phyloP scores from a whole-genome alignment of 192 early-diverging fungal genomes.

The Coemansia sp. region DNA sequence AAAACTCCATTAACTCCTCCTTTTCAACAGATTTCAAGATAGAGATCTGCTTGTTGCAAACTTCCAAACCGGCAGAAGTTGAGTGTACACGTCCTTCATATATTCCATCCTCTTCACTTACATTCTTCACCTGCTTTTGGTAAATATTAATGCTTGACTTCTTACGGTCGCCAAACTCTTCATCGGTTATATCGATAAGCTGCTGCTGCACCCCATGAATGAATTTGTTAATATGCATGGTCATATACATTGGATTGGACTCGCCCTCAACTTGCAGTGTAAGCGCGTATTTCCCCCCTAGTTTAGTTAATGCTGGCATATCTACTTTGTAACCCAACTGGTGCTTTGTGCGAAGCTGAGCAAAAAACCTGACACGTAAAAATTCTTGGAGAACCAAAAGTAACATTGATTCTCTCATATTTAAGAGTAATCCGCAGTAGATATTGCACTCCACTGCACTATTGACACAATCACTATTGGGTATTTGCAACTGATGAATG shows the following conservation, averaged over 20 bases:
- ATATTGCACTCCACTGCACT: not conserved
- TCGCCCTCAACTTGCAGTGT: conserved; percentile 64
- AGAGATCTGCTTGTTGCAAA: conserved; percentile 12
- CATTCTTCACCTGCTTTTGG: conserved; percentile 67
- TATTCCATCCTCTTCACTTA: conserved; percentile 61
- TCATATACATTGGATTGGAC: conserved; percentile 72
- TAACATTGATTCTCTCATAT: not conserved
- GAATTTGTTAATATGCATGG: conserved; percentile 78
- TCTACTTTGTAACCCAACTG: conserved; percentile 65
- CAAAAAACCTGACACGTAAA: conserved; percentile 77
- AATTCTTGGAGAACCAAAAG: conserved; percentile 72
- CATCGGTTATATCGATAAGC: conserved; percentile 9
- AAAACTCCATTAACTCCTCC: conserved; percentile 26
- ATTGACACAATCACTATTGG: not conserved
- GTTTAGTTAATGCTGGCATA: too few relatives aligned
- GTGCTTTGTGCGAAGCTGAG: conserved; percentile 87
- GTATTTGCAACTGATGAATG: not conserved
- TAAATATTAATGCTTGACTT: conserved; percentile 59
- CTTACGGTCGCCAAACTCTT: conserved; percentile 63
- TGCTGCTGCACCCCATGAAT: conserved; percentile 55
- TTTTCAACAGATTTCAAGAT: conserved; percentile 12
- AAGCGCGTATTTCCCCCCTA: not conserved
- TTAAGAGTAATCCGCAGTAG: not conserved
- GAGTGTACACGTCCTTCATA: conserved; percentile 65
- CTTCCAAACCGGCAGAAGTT: conserved; percentile 71